Conservation (phyloP, 2,329 filamentous ascomycete genomes). For the Apiospora rasikravindrae region DNA sequence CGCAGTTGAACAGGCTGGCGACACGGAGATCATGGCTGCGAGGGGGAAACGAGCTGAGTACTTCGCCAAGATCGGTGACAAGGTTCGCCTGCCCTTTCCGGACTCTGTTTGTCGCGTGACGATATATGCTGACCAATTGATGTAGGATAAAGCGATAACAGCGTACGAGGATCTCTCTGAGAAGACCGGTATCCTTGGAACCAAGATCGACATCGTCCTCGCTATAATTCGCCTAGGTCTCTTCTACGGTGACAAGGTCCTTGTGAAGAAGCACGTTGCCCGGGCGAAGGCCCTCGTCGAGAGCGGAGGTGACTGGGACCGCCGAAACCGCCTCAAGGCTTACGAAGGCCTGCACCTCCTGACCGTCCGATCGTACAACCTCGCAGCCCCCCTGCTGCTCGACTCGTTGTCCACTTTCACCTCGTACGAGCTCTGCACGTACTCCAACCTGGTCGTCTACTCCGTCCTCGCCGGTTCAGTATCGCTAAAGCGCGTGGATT, state of each 20-base stretch:
- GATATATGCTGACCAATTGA: not conserved
- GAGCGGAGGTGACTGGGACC: slow-evolving; percentile 96
- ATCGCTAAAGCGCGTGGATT: slow-evolving; percentile 94
- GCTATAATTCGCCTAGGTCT: slow-evolving; percentile 95
- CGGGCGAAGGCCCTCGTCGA: slow-evolving; percentile 90
- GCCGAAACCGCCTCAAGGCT: slow-evolving; percentile 96
- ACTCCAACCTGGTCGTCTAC: slow-evolving; percentile 93
- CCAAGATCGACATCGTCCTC: slow-evolving; percentile 95
- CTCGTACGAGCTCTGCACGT: slow-evolving; percentile 97
- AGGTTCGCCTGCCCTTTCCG: slow-evolving; percentile 59
- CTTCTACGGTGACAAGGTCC: slow-evolving; percentile 91
- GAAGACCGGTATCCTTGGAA: slow-evolving; percentile 95
- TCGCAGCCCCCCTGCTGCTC: slow-evolving; percentile 85
- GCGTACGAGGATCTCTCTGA: slow-evolving; percentile 93
- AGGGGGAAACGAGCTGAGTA: slow-evolving; percentile 95
- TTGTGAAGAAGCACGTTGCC: slow-evolving; percentile 93
- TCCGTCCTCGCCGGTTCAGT: slow-evolving; percentile 93
- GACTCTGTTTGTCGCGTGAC: not conserved
- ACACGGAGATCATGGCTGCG: slow-evolving; percentile 92
- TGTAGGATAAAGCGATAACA: slow-evolving; percentile 88
- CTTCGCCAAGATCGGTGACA: slow-evolving; percentile 94
- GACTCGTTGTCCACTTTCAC: slow-evolving; percentile 98
- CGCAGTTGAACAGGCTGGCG: slow-evolving; percentile 92
- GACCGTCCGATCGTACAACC: slow-evolving; percentile 87
- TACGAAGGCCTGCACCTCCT: slow-evolving; percentile 95